Percentiles rank a stretch among this genome's conserved stretches.
These are phyloP conservation scores for Coniochaeta sp. DNA, from an alignment of 2,329 filamentous ascomycete genomes.

Conservation along the genomic window DNA sequence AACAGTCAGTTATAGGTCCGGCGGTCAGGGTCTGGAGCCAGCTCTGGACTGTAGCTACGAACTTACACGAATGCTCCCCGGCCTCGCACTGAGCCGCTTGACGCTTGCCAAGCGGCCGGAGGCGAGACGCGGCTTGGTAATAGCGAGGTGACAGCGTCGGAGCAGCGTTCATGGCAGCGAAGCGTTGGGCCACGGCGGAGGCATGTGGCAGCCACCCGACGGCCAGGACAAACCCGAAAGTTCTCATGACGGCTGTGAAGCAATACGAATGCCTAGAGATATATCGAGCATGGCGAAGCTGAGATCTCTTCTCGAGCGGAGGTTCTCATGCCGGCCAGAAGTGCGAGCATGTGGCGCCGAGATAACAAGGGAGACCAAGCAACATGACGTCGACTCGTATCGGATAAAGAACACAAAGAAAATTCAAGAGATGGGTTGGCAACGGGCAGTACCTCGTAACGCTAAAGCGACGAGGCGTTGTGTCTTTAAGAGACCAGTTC, in stretches of 20 bases:
- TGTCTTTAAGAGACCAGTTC: not conserved
- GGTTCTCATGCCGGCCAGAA: not conserved
- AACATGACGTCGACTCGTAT: not conserved
- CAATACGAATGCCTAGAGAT: not conserved
- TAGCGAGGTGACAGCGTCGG: not conserved
- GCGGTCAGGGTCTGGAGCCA: not conserved
- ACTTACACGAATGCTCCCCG: not conserved
- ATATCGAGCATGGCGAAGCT: not conserved
- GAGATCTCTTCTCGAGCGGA: not conserved
- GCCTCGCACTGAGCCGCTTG: not conserved
- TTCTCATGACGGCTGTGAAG: not conserved
- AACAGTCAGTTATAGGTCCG: not conserved
- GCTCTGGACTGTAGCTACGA: not conserved
- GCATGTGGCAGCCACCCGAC: not conserved
- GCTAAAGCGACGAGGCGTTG: not conserved
- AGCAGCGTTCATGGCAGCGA: not conserved
- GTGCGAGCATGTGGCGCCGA: not conserved
- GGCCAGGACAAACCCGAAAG: not conserved
- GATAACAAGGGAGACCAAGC: not conserved
- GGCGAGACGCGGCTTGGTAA: not conserved
- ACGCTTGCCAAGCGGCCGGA: not conserved
- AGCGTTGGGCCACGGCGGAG: not conserved
- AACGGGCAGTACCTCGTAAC: not conserved
- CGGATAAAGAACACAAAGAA: not conserved
- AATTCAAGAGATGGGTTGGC: not conserved